Evolutionary conservation across 2,329 filamentous ascomycete species (phyloP), one percentile per base, ranked within the genome.

Genomic region (Aspergillus texensis): DNA sequence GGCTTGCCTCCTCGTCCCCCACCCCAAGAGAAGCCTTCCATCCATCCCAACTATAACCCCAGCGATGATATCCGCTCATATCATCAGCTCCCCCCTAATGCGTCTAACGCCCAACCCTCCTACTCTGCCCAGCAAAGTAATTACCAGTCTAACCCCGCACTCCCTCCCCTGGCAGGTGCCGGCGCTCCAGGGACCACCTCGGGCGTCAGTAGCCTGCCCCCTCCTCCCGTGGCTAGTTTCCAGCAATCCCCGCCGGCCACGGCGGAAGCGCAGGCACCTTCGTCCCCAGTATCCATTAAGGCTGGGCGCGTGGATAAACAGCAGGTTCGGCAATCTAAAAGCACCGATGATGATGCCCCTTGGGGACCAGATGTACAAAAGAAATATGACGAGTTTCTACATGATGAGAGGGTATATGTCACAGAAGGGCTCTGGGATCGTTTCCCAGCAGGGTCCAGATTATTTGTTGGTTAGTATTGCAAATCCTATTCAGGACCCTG

Each of bases 401-500:
- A 80, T 59, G 77, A 83, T 66, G 82, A 84, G 71, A 75, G 82
- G 50, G 68, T 79, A n/a, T 83, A 83, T 70, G 82, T 84, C 26
- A 82, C 82, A 0, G 82, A 84, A 70, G 82, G 81, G 32, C 77
- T 82, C 26, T 84, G 82, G 82, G 82, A 84, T 71, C 79, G 81
- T 28, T 84, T 84, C 64, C 81, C 82, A 4, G 68, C 75, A 19
- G 81, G 81, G 1, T 84, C 82, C 12, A 73, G 82, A 62, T 67
- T 84, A 32, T 84, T 84, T 72, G 80, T 84, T 63, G 82, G 82
- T 81, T 57, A 71, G 80, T 77, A 60, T 64, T 34, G 26, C 34
- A 30, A 30, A 41, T 30, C 21, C 26, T 24, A 8, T 16, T 54
- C 14, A 14, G 9, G 12, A 48, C 11, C 14, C 12, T 55, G 16